phyloP scores from a whole-genome alignment of 2,329 filamentous ascomycete genomes.

The Clarireedia monteithiana region DNA sequence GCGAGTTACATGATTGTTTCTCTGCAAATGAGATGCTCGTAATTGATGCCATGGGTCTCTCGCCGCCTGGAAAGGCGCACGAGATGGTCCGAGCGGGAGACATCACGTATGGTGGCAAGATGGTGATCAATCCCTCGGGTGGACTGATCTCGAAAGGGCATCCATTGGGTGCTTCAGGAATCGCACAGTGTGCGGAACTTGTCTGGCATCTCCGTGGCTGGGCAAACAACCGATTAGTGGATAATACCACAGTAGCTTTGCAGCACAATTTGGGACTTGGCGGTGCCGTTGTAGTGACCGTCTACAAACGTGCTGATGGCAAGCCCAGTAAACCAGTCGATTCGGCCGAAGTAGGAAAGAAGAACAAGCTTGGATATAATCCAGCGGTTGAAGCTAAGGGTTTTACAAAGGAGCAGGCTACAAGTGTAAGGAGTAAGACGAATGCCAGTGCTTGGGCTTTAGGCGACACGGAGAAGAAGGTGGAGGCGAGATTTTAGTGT shows the following conservation, averaged over 20 bases:
- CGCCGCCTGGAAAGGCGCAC: constrained; percentile 74
- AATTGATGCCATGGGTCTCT: constrained; percentile 78
- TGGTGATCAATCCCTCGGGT: constrained; percentile 87
- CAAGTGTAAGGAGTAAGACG: constrained; percentile 61
- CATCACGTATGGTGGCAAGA: constrained; percentile 74
- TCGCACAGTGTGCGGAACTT: constrained; percentile 90
- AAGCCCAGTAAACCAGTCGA: constrained; percentile 55
- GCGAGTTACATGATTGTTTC: constrained; percentile 96
- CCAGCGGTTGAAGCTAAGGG: constrained; percentile 84
- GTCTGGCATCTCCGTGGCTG: constrained; percentile 94
- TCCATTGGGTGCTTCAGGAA: constrained; percentile 85
- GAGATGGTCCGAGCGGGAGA: constrained; percentile 81
- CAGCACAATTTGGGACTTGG: constrained; percentile 93
- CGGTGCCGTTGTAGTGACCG: constrained; percentile 81
- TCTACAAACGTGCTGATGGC: constrained; percentile 81
- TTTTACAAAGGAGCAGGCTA: constrained; percentile 71
- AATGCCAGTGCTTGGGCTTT: constrained; percentile 65
- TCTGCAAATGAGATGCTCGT: constrained; percentile 88
- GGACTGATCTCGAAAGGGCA: constrained; percentile 95
- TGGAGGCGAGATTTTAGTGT: constrained; percentile 56
- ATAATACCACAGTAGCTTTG: constrained; percentile 63
- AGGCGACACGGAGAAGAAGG: constrained; percentile 65
- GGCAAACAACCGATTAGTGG: constrained; percentile 79
- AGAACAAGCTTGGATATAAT: constrained; percentile 76
- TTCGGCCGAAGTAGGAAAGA: constrained; percentile 55